Evolutionary conservation across 768 basidiomycete genomes (phyloP).

Genomic region (Pleurotus ostreatus): DNA sequence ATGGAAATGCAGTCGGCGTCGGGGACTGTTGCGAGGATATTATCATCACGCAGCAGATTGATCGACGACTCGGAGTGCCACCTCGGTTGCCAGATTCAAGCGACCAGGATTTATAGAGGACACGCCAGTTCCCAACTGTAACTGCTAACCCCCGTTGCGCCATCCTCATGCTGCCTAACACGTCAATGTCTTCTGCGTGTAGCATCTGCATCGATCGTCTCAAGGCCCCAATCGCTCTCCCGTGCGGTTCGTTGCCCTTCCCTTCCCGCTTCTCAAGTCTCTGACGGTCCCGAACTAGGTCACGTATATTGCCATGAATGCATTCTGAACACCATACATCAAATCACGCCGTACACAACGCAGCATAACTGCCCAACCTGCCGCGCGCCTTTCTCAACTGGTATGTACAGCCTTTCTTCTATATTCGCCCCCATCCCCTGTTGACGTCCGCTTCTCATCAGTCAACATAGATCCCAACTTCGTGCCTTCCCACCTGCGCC

Average conservation of each 20-base stretch:
- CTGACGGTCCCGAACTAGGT: conserved; percentile 29
- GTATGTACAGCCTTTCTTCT: conserved; percentile 29
- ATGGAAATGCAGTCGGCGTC: too few relatives aligned
- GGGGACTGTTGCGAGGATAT: too few relatives aligned
- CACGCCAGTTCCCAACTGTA: neutral
- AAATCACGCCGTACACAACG: conserved; percentile 40
- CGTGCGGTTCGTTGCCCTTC: conserved; percentile 49
- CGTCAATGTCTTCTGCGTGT: conserved; percentile 32
- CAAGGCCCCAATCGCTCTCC: conserved; percentile 52
- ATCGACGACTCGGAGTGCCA: neutral
- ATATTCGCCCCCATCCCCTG: neutral
- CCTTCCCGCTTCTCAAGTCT: neutral
- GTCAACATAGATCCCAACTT: conserved; percentile 41
- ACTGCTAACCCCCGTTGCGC: neutral
- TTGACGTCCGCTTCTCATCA: conserved; percentile 19
- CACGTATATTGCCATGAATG: conserved; percentile 66
- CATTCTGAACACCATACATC: conserved; percentile 44
- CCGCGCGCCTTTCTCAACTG: conserved; percentile 47
- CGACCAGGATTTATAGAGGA: neutral
- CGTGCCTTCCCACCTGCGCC: conserved; percentile 56
- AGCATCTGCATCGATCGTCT: conserved; percentile 56
- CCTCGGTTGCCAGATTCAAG: conserved; percentile 7
- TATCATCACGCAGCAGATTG: too few relatives aligned
- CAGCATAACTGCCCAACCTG: conserved; percentile 58
- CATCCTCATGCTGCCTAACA: neutral